Conservation (phyloP, 2,329 filamentous ascomycete species). For the Trichoderma aggressivum region DNA sequence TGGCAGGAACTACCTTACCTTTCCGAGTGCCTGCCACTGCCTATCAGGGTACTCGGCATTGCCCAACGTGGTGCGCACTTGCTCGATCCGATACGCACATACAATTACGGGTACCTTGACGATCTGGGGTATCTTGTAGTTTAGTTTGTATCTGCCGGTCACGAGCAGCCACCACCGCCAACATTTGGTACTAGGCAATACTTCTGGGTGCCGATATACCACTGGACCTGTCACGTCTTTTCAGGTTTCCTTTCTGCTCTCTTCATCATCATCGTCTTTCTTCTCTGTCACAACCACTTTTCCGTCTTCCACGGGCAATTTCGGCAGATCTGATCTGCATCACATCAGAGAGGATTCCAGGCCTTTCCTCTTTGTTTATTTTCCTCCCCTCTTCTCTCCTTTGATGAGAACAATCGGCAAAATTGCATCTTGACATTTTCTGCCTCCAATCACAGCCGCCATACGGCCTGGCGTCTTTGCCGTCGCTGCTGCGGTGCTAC, state of each 20-base stretch:
- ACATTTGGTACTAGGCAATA: background rate
- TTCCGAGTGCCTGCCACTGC: background rate
- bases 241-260: background rate
- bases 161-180: background rate
- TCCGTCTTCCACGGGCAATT: background rate
- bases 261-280: background rate
- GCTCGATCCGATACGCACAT: background rate
- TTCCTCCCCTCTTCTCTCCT: background rate
- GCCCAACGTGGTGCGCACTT: background rate
- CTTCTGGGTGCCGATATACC: slow-evolving; percentile 7
- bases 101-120: background rate
- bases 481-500: slow-evolving; percentile 1
- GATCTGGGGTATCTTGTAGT: slow-evolving; percentile 4
- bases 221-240: background rate
- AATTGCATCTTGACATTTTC: background rate
- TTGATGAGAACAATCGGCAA: background rate
- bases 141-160: slow-evolving; percentile 1
- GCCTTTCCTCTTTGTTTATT: background rate
- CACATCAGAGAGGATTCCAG: background rate
- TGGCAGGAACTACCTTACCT: background rate
- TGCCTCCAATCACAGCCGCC: background rate
- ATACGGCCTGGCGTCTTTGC: background rate
- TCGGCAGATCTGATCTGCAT: background rate
- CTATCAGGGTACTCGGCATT: background rate
- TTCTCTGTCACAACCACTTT: background rate